Conservation (phyloP, 2,329 filamentous ascomycete species). For the Anthostomella pinea region DNA sequence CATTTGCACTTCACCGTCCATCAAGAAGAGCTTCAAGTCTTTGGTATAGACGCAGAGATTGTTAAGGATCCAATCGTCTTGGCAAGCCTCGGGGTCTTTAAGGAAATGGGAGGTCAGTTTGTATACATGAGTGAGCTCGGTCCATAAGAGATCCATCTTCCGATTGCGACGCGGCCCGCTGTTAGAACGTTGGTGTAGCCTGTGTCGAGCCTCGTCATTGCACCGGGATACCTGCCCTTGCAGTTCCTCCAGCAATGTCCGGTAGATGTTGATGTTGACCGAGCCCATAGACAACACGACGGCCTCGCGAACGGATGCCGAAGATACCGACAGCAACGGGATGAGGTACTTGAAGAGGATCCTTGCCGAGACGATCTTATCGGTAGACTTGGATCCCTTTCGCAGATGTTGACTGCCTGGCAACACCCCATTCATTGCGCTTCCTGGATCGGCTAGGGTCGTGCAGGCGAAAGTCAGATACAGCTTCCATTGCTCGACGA, state of each 20-base stretch:
- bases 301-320: conserved; percentile 79
- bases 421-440: conserved; percentile 52
- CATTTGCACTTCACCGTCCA: conserved; percentile 90
- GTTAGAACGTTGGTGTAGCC: conserved; percentile 81
- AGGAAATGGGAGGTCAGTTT: conserved; percentile 90
- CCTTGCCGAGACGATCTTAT: conserved; percentile 83
- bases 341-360: conserved; percentile 90
- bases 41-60: conserved; percentile 89
- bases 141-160: conserved; percentile 82
- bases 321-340: conserved; percentile 77
- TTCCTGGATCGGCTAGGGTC: conserved; percentile 81
- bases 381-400: conserved; percentile 71
- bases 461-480: conserved; percentile 97
- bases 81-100: conserved; percentile 71
- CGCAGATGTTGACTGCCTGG: conserved; percentile 71
- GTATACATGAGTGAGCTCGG: conserved; percentile 95
- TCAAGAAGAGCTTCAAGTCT: conserved; percentile 89
- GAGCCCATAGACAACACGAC: conserved; percentile 90
- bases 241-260: conserved; percentile 83
- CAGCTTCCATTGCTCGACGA: conserved; percentile 97
- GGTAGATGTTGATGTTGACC: conserved; percentile 92
- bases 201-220: conserved; percentile 81
- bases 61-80: conserved; percentile 85
- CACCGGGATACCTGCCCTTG: conserved; percentile 83
- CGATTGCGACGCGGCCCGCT: conserved; percentile 80